Evolutionary conservation across 192 early-diverging fungal genomes (phyloP).

Genomic region (Pilaira anomala): DNA sequence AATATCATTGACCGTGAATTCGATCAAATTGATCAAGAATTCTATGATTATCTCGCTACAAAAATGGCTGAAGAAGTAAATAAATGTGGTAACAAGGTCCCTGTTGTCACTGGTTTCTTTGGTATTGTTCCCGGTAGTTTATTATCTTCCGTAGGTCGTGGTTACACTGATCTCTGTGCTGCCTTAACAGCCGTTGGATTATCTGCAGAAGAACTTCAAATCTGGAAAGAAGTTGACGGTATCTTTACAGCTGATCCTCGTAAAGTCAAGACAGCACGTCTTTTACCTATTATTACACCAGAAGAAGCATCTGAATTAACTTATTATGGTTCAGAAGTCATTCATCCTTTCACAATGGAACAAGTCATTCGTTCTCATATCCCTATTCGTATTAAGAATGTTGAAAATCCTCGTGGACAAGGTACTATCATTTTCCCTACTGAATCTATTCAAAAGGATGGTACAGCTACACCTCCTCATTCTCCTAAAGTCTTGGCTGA

Average conservation of each 20-base stretch:
- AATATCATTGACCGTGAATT: slow-evolving; percentile 81
- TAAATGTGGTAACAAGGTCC: slow-evolving; percentile 65
- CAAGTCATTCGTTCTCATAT: slow-evolving; percentile 95
- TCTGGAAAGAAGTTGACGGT: slow-evolving; percentile 99
- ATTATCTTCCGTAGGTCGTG: slow-evolving; percentile 88
- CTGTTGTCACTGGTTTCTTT: slow-evolving; percentile 96
- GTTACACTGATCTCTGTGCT: slow-evolving; percentile 97
- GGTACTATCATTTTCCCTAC: slow-evolving; percentile 96
- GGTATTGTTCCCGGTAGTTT: slow-evolving; percentile 96
- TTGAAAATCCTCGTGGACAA: slow-evolving; percentile 85
- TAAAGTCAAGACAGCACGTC: slow-evolving; percentile 82
- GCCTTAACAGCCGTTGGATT: slow-evolving; percentile 91
- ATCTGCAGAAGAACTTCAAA: slow-evolving; percentile 88
- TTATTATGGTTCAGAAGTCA: slow-evolving; percentile 93
- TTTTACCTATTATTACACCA: slow-evolving; percentile 91
- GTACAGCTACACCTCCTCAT: slow-evolving; percentile 47
- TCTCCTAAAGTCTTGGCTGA: slow-evolving; percentile 60
- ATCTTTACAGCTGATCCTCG: slow-evolving; percentile 99
- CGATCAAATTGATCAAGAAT: slow-evolving; percentile 87
- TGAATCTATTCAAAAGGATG: slow-evolving; percentile 48
- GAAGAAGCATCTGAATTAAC: slow-evolving; percentile 98
- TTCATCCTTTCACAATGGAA: slow-evolving; percentile 99
- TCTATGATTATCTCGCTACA: slow-evolving; percentile 89
- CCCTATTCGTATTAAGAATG: slow-evolving; percentile 99
- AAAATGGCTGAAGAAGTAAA: slow-evolving; percentile 59